Conservation (phyloP, 2,329 filamentous ascomycete species). For the Aspergillus udagawae region DNA sequence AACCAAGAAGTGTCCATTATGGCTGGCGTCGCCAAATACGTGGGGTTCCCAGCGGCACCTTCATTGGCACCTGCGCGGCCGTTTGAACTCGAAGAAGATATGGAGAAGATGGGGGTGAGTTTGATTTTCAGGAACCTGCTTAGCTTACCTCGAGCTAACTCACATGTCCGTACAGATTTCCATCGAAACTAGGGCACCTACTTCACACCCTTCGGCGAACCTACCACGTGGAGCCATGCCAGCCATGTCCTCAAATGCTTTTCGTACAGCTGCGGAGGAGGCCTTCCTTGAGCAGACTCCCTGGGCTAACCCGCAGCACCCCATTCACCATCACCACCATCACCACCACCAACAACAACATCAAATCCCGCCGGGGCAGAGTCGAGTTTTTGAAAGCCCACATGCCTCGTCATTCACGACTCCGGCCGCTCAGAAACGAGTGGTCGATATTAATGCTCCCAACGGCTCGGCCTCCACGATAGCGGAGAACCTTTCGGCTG, state of each 20-base stretch:
- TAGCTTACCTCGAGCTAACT: neutral
- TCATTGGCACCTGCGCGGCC: conserved; percentile 68
- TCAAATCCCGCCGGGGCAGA: conserved; percentile 35
- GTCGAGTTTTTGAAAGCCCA: conserved; percentile 30
- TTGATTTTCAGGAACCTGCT: neutral
- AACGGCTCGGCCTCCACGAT: conserved; percentile 47
- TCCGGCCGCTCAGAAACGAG: conserved; percentile 43
- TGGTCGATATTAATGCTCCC: conserved; percentile 39
- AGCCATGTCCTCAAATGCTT: conserved; percentile 30
- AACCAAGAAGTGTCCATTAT: conserved; percentile 92
- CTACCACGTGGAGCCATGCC: conserved; percentile 28
- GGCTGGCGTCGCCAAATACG: conserved; percentile 86
- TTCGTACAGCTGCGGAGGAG: conserved; percentile 63
- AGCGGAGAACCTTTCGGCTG: conserved; percentile 39
- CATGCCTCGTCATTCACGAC: conserved; percentile 37
- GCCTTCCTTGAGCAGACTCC: conserved; percentile 85
- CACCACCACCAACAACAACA: conserved; percentile 12
- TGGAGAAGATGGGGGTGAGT: conserved; percentile 84
- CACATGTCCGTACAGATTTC: conserved; percentile 20
- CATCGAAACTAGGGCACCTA: conserved; percentile 23
- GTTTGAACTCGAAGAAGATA: conserved; percentile 76
- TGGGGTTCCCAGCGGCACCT: conserved; percentile 94
- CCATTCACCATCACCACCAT: conserved; percentile 52
- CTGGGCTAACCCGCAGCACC: conserved; percentile 87
- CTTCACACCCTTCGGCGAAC: conserved; percentile 23